Evolutionary conservation across 2,329 filamentous ascomycete species (phyloP), one percentile per base, ranked within the genome.

Genomic region (Aureobasidium sp.): DNA sequence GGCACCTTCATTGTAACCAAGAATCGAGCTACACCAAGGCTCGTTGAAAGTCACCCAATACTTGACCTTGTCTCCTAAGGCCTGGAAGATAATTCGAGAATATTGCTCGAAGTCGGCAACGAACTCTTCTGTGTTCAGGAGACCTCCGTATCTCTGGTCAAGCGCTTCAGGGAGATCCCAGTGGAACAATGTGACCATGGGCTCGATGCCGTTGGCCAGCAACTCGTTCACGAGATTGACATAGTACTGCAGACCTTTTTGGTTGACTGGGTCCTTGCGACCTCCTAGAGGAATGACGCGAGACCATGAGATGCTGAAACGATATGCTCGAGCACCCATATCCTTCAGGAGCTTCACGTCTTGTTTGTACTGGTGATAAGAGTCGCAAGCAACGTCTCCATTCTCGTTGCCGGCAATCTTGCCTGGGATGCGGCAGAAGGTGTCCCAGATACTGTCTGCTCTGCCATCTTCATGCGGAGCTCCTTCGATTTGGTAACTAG

Each of bases 401-500:
- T 85, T 87, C 67, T 81, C 85, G 62, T 85, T 87, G 69, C 90
- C 88, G 61, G 90, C 89, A 69, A 94, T 91, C 76, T 94, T 95
- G 69, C 89, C 89, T 7, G 88, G 85, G 60, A 85, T 87, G 65
- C 83, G 83, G 76, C 88, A 92, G 78, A 95, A 95, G n/a, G 83
- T 87, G 76, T 96, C 91, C 91, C 91, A 95, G 74, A 95, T 94
- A 64, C 88, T 90, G 60, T 89, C 86, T 24, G 84, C 88, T 66
- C 90, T 88, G 66, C 90, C 91, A 71, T 93, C 90, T 70, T 87
- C 83, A 52, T 87, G 79, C 42, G 82, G 79, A 52, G 85, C 85
- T 62, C 91, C 91, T 78, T 96, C 91, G 68, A 96, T 89, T 74
- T 96, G 90, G 78, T 94, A 95, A 72, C 90, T 94, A 71, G 42